Evolutionary conservation across 1,284 basidiomycete genomes (phyloP).

Genomic region (Stygiomarasmius scandens): DNA sequence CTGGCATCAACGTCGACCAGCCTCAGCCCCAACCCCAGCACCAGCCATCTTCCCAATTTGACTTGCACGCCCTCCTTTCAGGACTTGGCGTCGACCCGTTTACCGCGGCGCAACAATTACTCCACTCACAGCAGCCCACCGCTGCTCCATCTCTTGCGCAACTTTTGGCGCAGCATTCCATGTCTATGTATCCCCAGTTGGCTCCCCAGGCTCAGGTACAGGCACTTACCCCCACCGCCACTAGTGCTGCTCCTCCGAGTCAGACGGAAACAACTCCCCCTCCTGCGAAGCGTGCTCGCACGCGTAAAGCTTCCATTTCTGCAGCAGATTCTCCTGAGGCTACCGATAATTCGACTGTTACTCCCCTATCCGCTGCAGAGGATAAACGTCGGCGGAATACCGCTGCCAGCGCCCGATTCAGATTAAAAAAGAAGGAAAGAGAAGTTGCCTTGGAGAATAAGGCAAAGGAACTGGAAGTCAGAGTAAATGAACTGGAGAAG

Average conservation of each 20-base stretch:
- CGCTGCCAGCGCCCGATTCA: slow-evolving; percentile 95
- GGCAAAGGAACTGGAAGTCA: slow-evolving; percentile 87
- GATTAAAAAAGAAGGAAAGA: slow-evolving; percentile 98
- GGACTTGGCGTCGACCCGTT: slow-evolving; percentile 66
- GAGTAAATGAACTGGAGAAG: slow-evolving; percentile 82
- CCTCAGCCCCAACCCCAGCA: slow-evolving; percentile 23
- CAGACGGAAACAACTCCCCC: slow-evolving; percentile 31
- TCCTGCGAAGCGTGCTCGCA: slow-evolving; percentile 56
- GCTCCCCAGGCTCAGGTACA: slow-evolving; percentile 25
- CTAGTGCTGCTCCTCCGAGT: slow-evolving; percentile 19
- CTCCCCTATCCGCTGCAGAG: slow-evolving; percentile 58
- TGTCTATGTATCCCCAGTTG: slow-evolving; percentile 12
- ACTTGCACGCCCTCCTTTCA: slow-evolving; percentile 59
- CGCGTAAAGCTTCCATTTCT: slow-evolving; percentile 52
- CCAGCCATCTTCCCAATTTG: slow-evolving; percentile 37
- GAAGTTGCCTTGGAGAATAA: slow-evolving; percentile 91
- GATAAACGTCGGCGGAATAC: slow-evolving; percentile 96
- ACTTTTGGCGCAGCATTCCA: slow-evolving; percentile 59
- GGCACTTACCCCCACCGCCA: slow-evolving; percentile 19
- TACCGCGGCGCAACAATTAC: slow-evolving; percentile 26
- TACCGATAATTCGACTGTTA: slow-evolving; percentile 29
- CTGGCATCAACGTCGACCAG: slow-evolving; percentile 39
- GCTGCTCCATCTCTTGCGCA: slow-evolving; percentile 62
- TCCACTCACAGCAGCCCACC: slow-evolving; percentile 30
- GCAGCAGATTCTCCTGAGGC: slow-evolving; percentile 20